Base-by-base conservation (phyloP, 2,329 filamentous ascomycete genomes). In the Calonectria honghensis region DNA sequence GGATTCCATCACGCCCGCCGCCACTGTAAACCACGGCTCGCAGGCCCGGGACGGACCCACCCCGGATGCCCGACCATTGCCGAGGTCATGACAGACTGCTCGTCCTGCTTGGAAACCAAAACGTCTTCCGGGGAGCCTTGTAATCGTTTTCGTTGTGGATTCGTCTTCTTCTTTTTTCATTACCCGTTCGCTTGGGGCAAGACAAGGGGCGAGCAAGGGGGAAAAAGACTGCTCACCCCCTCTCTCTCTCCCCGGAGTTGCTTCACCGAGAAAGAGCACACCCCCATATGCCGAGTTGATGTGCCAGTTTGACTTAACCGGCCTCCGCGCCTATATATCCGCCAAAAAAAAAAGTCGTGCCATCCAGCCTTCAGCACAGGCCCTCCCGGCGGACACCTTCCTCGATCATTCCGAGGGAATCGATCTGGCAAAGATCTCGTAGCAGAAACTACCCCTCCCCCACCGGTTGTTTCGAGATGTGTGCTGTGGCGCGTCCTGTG, bases 191-290 rank as follows among this genome's bases (percentile, higher is more conserved):
- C 39, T 72, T 63, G 57, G 52, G 66, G 70, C 6, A 24, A 9
- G 20, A 37, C 31, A 13, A 48, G 61, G 37, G n/a, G 27, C 20
- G 29, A 31, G 7, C 29, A 61, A 35, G 14, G 24, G n/a, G 35
- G 52, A 37, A 54, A 24, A 51, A 50, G 37, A 7, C 51, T 63
- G 39, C 35, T 50, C 39, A 48, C 61, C 61, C 61, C 41, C 61
- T n/a, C n/a, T 32, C 11, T 27, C 9, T 68, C 13, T 29, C 41
- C 45, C 59, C 78, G 78, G 77, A 78, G 29, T 63, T 76, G 39
- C 65, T 77, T 77, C 67, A 74, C 74, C 78, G 77, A 54, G 27
- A 9, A 9, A 39, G 18, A 6, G 1, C 39, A 31, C 61, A 45
- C 61, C 20, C 61, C 61, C 61, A 48, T 27, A 50, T 65, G 61